Percentiles rank a stretch among this genome's conserved stretches.
phyloP scores from a whole-genome alignment of 805 yeast species.

The Candida vaughaniae region DNA sequence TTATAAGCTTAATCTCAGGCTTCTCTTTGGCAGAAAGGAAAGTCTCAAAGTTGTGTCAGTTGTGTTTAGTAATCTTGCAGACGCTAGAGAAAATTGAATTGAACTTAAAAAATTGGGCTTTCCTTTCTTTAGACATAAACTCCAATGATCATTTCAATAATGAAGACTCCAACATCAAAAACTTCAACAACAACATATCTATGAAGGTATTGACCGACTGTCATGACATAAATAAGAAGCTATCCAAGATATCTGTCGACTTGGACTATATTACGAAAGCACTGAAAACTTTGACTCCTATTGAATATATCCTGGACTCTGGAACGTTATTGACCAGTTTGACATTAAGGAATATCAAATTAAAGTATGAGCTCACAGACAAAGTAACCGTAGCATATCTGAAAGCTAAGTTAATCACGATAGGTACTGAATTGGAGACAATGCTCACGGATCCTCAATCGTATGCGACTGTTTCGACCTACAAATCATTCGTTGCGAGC shows the following conservation, averaged over 20 bases:
- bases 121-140: slow-evolving; percentile 50
- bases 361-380: slow-evolving; percentile 52
- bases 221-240: slow-evolving; percentile 42
- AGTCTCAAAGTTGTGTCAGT: slow-evolving; percentile 48
- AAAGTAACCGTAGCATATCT: slow-evolving; percentile 59
- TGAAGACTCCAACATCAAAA: slow-evolving; percentile 15
- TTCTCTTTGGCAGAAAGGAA: slow-evolving; percentile 44
- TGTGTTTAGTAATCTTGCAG: slow-evolving; percentile 46
- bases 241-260: slow-evolving; percentile 43
- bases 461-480: slow-evolving; percentile 36
- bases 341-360: slow-evolving; percentile 43
- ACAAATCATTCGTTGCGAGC: slow-evolving; percentile 58
- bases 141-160: slow-evolving; percentile 39
- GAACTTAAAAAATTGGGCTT: slow-evolving; percentile 53
- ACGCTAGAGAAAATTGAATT: slow-evolving; percentile 50
- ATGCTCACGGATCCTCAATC: slow-evolving; percentile 40
- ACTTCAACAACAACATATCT: slow-evolving; percentile 54
- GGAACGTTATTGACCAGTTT: slow-evolving; percentile 50
- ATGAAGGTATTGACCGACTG: slow-evolving; percentile 53
- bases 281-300: slow-evolving; percentile 40
- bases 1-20: slow-evolving; percentile 42
- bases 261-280: slow-evolving; percentile 47
- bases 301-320: slow-evolving; percentile 52
- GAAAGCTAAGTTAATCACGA: slow-evolving; percentile 61
- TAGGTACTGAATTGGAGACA: slow-evolving; percentile 60